phyloP scores from a whole-genome alignment of 2,329 filamentous ascomycete genomes.

The Sphaceloma murrayae region DNA sequence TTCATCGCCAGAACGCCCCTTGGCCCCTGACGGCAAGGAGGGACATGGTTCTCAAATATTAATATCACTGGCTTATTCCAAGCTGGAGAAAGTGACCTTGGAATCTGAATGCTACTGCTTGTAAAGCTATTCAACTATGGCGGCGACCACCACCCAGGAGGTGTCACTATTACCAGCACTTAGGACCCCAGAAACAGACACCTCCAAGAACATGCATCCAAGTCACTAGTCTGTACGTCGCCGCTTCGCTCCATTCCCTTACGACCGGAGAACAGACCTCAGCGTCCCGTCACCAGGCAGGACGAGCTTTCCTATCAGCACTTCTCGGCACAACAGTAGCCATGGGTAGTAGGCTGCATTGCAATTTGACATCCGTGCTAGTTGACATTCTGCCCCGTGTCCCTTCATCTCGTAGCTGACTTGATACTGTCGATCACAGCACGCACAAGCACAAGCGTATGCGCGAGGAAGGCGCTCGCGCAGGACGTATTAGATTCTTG shows the following conservation, averaged over 20 bases:
- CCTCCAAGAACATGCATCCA: too few species aligned
- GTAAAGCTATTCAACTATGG: too few species aligned
- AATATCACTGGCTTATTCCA: too few species aligned
- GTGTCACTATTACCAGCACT: too few species aligned
- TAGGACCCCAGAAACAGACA: too few species aligned
- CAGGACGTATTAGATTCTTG: conserved; percentile 15
- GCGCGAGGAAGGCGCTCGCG: too few species aligned
- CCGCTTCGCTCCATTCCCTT: background rate
- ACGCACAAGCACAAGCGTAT: too few species aligned
- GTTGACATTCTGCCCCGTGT: conserved; percentile 10
- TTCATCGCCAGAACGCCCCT: background rate
- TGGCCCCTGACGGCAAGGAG: too few species aligned
- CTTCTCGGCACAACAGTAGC: conserved; percentile 98
- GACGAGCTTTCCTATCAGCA: conserved; percentile 60
- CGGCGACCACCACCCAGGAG: too few species aligned
- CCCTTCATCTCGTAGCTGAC: conserved; percentile 1
- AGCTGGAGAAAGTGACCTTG: too few species aligned
- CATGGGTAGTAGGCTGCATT: conserved; percentile 67
- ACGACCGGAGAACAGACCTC: background rate
- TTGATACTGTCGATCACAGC: conserved; percentile 12
- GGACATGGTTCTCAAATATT: background rate
- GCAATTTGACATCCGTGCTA: conserved; percentile 99
- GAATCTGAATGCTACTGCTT: too few species aligned
- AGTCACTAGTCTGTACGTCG: conserved; percentile 7
- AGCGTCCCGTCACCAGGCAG: conserved; percentile 23